These are phyloP conservation scores for Haplographium delicatum DNA, from an alignment of 495 filamentous ascomycete species.

Conservation along the genomic window DNA sequence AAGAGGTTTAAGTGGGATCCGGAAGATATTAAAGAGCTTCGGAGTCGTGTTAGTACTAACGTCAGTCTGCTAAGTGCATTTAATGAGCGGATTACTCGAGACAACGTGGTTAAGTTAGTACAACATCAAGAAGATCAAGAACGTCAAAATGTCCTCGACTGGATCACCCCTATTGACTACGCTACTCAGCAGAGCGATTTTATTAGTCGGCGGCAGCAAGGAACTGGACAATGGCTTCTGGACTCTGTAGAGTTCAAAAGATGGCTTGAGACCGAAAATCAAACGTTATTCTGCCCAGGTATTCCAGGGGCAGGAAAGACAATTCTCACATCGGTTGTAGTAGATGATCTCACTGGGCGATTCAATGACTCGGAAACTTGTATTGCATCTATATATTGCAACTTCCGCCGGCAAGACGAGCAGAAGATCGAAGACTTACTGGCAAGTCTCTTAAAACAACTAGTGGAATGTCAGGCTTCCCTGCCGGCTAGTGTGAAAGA, in stretches of 20 bases:
- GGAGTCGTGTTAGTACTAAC: conserved; percentile 20
- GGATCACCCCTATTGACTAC: conserved; percentile 23
- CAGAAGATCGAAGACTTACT: conserved; percentile 31
- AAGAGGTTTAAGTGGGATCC: conserved; percentile 24
- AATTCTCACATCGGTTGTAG: conserved; percentile 24
- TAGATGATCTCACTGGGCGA: conserved; percentile 28
- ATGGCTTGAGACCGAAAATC: conserved; percentile 27
- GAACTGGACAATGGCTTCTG: conserved; percentile 38
- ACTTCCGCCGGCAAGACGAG: conserved; percentile 28
- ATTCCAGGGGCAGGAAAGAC: conserved; percentile 35
- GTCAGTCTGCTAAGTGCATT: conserved; percentile 4
- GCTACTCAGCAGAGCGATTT: conserved; percentile 31
- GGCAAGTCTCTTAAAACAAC: conserved; percentile 24
- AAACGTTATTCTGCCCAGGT: conserved; percentile 33
- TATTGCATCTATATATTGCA: conserved; percentile 39
- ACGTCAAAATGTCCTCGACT: not conserved
- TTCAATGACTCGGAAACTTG: conserved; percentile 25
- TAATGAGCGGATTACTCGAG: not conserved
- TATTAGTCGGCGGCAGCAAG: conserved; percentile 30
- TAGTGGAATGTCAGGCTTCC: conserved; percentile 23
- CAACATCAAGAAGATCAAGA: conserved; percentile 6
- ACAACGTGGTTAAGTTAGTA: conserved; percentile 4
- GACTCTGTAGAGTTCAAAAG: conserved; percentile 29
- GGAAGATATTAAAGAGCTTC: conserved; percentile 10
- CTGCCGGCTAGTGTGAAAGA: conserved; percentile 26